These are phyloP conservation scores for Smithsoniella earleae DNA, from an alignment of 163 green algal species.

Conservation along the genomic window DNA sequence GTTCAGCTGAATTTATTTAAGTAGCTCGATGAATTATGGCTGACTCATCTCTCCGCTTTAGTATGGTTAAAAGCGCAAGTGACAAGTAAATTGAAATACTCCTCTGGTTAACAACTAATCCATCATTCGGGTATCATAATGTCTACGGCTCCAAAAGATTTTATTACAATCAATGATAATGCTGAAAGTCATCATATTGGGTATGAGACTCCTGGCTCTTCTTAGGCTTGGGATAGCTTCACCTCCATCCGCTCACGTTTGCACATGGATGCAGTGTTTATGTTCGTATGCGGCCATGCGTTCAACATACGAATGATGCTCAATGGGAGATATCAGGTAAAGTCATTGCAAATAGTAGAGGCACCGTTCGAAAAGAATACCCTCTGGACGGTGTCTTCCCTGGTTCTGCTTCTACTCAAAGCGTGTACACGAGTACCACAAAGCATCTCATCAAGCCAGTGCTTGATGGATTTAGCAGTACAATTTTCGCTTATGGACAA, in stretches of 20 bases:
- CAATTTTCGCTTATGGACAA: constrained; percentile 92
- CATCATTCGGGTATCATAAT: too few species aligned
- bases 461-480: constrained; percentile 84
- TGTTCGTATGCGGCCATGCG: not conserved
- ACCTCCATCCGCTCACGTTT: not conserved
- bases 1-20: too few species aligned
- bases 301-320: not conserved
- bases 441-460: constrained; percentile 65
- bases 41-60: too few species aligned
- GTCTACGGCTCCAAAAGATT: too few species aligned
- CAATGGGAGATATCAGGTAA: not conserved
- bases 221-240: not conserved
- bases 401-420: constrained; percentile 42
- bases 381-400: constrained; percentile 72
- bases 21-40: too few species aligned
- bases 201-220: not conserved
- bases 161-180: not conserved
- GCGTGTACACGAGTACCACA: constrained; percentile 63
- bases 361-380: constrained; percentile 42
- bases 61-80: too few species aligned
- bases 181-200: not conserved
- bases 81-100: too few species aligned
- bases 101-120: too few species aligned
- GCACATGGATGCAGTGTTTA: not conserved
- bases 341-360: not conserved